Base-by-base conservation (phyloP, 106 monocot genomes). In the Dioscorea alata region DNA sequence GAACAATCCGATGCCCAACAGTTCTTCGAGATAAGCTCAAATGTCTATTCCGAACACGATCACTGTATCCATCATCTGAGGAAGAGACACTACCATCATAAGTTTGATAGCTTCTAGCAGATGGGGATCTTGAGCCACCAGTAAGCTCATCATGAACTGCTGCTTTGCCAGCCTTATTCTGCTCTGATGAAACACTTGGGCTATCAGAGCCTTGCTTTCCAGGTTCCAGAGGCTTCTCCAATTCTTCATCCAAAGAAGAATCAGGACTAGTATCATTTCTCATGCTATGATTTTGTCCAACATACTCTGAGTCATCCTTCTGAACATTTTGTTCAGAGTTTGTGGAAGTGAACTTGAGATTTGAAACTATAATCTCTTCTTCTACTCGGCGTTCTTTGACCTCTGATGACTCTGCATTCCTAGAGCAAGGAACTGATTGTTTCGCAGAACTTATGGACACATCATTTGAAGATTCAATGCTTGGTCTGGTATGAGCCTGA, bases 81-180 rank as follows among this genome's bases (percentile, higher is more conserved):
- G 79, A 86, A 70, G 80, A 79, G 33, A 59, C 13, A 8, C 69
- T 76, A 12, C 70, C 66, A 57, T 83, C 79, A 57, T 76, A 73
- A 33, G 64, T 64, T 57, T 61, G 42, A 60, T 71, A 73, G 59
- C 67, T 77, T 82, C 71, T 73, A 19, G 53, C 23, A 50, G 50
- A 52, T 61, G 50, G 50, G 25, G 66, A 73, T 59, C 18, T 18
- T 9, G 48, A 32, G 48, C 50, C 20, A 63, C 58, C 54, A 54
- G 52, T 54, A 54, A 2, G 13, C 50, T 13, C 28, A 33, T 63
- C 14, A 6, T 2, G 1, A 9, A 14, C 12, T 18, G 54, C 42
- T 24, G 6, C 18, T 31, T 14, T 32, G 18, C 50, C 28, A 16
- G 62, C 48, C 9, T 24, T 66, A 23, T 66, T 60, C 23, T 60